phyloP scores from a whole-genome alignment of 805 yeast genomes.

The Huiozyma naganishii region DNA sequence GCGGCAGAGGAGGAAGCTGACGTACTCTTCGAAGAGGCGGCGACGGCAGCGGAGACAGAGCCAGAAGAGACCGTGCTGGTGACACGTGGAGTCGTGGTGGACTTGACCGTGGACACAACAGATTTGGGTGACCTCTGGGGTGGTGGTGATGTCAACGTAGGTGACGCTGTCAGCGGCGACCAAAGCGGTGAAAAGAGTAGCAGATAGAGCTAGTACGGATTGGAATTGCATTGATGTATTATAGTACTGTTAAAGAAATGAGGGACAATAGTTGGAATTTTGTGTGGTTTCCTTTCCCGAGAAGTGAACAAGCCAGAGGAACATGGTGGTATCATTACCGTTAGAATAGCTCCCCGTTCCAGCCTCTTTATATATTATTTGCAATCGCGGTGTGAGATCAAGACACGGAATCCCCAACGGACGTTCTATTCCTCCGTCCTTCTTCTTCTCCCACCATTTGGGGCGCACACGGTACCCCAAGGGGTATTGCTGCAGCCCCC shows the following conservation, averaged over 20 bases:
- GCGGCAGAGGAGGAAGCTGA: neutral
- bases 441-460: too few species aligned
- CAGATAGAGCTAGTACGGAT: neutral
- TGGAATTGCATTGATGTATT: constrained; percentile 5
- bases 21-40: neutral
- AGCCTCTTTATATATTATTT: too few species aligned
- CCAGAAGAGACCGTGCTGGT: constrained; percentile 23
- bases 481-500: too few species aligned
- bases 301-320: neutral
- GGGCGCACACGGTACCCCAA: too few species aligned
- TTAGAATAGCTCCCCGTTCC: too few species aligned
- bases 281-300: neutral
- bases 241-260: neutral
- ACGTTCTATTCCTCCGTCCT: too few species aligned
- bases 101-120: constrained; percentile 32
- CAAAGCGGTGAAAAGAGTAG: neutral
- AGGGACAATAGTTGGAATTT: constrained; percentile 4
- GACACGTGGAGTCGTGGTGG: constrained; percentile 31
- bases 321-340: too few species aligned
- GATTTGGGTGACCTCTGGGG: constrained; percentile 36
- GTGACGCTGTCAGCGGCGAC: constrained; percentile 5
- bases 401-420: too few species aligned
- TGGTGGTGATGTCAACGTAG: constrained; percentile 38
- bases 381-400: too few species aligned
- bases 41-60: neutral